Evolutionary conservation across 306 rosid species (phyloP), one percentile per base, ranked within the genome.

Genomic region (Trifolium repens): DNA sequence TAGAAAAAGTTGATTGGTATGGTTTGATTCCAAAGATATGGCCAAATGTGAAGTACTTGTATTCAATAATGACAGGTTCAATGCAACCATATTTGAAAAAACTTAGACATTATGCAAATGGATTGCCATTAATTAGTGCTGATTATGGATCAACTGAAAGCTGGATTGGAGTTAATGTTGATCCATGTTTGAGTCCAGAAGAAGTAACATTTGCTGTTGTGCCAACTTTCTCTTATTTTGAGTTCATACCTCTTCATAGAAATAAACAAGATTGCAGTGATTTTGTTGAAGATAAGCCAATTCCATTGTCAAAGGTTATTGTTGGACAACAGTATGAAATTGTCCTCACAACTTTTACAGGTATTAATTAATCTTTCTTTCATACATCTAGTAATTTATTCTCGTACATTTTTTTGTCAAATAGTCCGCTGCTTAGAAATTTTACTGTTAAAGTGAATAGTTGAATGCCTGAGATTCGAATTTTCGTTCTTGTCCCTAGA

Each of bases 91-190:
- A 91, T 55, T 37, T 86, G 88, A 90, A 84, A n/a, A 94, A 90
- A 34, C 80, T 94, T 15, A 85, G 93, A 74, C 96, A 81, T 73
- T 94, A 90, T 43, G 96, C 91, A 3, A 84, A 84, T 74, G 91
- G 86, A 9, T 77, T 94, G 81, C 90, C 96, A n/a, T 80, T 94
- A 42, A 87, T 94, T 26, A 89, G 97, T 79, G 98, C 91, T 43
- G 98, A 90, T 1, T 94, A 94, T 81, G 98, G 98, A 7, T 94
- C 98, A 6, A 94, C 97, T 13, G 98, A 94, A 91, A 89, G 98
- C 62, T 94, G 98, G 98, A 94, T 94, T 40, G 98, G 98, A 67
- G 93, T 88, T 39, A 91, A 91, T 71, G 83, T 91, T 81, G 96
- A 94, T 67, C 96, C 98, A 14, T 69, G 57, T 79, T 76, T 89